A percentile compares a stretch with the other conserved stretches of the same genome.
phyloP scores from a whole-genome alignment of 441 rosid genomes.

The Melastoma candidum region DNA sequence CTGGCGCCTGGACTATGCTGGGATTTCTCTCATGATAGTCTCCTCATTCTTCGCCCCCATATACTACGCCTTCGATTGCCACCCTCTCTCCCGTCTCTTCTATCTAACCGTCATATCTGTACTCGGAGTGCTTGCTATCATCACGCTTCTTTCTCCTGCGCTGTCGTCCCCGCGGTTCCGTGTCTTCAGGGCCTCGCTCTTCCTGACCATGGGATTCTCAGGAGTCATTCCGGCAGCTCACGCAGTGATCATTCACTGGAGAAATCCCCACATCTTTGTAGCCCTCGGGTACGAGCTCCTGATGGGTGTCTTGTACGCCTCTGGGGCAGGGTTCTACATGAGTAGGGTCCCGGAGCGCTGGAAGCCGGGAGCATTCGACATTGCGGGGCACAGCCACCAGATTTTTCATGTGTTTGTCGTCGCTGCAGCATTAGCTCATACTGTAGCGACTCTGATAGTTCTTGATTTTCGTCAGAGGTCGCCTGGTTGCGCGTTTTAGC shows the following conservation, averaged over 20 bases:
- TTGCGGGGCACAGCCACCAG: slow-evolving; percentile 88
- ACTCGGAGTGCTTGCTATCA: slow-evolving; percentile 49
- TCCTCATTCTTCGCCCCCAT: slow-evolving; percentile 77
- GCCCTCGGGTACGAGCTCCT: slow-evolving; percentile 55
- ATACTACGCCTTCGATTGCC: slow-evolving; percentile 70
- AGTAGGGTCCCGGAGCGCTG: slow-evolving; percentile 75
- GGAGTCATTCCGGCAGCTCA: slow-evolving; percentile 74
- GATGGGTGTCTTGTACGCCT: slow-evolving; percentile 46
- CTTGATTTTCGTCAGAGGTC: slow-evolving; percentile 51
- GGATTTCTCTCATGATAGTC: slow-evolving; percentile 82
- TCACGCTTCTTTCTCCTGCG: slow-evolving; percentile 66
- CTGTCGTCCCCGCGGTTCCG: slow-evolving; percentile 52
- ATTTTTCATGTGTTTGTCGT: slow-evolving; percentile 85
- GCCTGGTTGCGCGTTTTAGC: slow-evolving; percentile 28
- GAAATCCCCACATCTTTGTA: slow-evolving; percentile 40
- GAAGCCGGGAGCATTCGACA: slow-evolving; percentile 87
- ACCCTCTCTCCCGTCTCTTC: slow-evolving; percentile 40
- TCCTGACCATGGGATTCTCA: slow-evolving; percentile 73
- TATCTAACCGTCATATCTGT: slow-evolving; percentile 58
- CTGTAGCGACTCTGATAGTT: slow-evolving; percentile 52
- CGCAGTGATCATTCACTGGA: slow-evolving; percentile 51
- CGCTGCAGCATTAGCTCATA: slow-evolving; percentile 66
- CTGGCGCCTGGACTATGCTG: slow-evolving; percentile 94
- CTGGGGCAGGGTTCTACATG: slow-evolving; percentile 56
- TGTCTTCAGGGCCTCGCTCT: slow-evolving; percentile 56